Base-by-base conservation (phyloP, 1,284 basidiomycete genomes). In the Mycosarcoma mackinlayi region DNA sequence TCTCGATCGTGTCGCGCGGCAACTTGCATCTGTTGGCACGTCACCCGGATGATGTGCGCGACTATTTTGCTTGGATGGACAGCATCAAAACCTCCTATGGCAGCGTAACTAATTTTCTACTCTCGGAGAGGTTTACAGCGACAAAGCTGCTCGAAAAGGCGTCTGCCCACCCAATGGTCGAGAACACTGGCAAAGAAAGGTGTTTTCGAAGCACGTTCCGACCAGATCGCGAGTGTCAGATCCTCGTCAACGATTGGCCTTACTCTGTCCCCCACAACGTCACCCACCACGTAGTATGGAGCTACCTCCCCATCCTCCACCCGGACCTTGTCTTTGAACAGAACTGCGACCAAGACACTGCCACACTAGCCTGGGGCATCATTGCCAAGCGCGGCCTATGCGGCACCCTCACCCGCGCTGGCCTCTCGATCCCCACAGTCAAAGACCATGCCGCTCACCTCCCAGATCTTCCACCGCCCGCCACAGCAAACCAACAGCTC, bases 41-140 rank as follows among this genome's bases (percentile, higher is more conserved):
- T 0, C 64, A 67, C 19, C 64, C 58, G 2, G 58, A 57, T 3
- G 58, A 57, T 18, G 49, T 67, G 13, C 34, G 49, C 7, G 64
- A 61, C n/a, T 67, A 67, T 38, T 67, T 67, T 31, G 58, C 58
- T 10, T 67, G 64, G 64, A 67, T 62, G 53, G 50, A 61, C 27
- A 34, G 25, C 16, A 31, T 67, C 41, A 56, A 57, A n/a, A n/a
- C 24, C n/a, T 19, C 48, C 24, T 67, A 67, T 35, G 64, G 64
- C 5, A 49, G 45, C 4, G 54, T 57, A 0, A 46, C 39, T 0
- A n/a, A 45, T 2, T 67, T 61, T 31, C 39, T 67, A 2, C 53
- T 62, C 8, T 11, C 40, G 3, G 54, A 67, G 24, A 23, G 53
- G 4, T 53, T 67, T 2, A 62, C 64, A 0, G 64, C 64, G 0